Percentiles rank a stretch among this genome's conserved stretches.
Evolutionary conservation across 2,329 filamentous ascomycete species (phyloP).

Genomic region (Aspergillus fijiensis): DNA sequence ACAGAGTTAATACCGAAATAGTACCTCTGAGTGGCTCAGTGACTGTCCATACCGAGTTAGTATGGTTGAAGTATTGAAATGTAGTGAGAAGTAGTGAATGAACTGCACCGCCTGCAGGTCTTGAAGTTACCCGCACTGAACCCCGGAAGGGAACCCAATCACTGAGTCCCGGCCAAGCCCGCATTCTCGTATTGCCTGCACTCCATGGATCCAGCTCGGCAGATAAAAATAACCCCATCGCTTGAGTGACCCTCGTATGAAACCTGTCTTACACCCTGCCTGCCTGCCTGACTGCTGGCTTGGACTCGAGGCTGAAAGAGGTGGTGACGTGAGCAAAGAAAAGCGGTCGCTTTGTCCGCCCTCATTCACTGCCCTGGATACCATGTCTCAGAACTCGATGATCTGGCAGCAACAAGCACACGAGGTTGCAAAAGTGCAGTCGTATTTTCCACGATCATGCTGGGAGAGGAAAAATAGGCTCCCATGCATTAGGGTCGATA

Average conservation of each 20-base stretch:
- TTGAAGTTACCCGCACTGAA: neutral
- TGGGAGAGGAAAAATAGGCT: neutral
- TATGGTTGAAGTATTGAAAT: too few species aligned
- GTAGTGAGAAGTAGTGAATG: too few species aligned
- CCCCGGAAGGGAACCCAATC: neutral
- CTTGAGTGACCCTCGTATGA: neutral
- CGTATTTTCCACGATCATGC: neutral
- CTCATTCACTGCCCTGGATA: neutral
- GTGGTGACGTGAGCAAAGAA: neutral
- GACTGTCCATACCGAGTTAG: too few species aligned
- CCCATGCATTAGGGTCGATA: neutral
- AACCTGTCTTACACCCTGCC: neutral
- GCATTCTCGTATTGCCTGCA: neutral
- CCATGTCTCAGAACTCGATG: neutral
- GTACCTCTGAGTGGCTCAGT: neutral
- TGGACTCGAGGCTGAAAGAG: neutral
- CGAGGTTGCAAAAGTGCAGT: too few species aligned
- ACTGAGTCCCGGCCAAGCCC: neutral
- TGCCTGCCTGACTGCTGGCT: neutral
- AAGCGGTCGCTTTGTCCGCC: too few species aligned
- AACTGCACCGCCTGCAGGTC: too few species aligned
- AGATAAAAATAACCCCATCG: neutral
- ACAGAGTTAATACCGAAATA: neutral
- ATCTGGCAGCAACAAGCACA: neutral
- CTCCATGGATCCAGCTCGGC: neutral